Evolutionary conservation across 1,139 yeast species (phyloP).

Genomic region (Kluyveromyces sp.): DNA sequence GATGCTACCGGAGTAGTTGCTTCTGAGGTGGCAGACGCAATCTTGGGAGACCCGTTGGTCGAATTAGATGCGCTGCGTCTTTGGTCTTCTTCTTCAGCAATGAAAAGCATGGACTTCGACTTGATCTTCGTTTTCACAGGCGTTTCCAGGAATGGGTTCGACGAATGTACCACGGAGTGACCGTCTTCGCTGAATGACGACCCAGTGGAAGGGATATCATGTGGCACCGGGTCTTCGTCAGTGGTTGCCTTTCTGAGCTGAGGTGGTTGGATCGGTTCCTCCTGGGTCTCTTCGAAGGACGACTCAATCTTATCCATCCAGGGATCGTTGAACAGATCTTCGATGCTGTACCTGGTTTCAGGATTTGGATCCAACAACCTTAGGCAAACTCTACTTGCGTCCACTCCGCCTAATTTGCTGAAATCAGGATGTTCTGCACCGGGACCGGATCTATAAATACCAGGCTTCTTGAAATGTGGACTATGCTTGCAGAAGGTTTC

Average conservation of each 20-base stretch:
- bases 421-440: conserved; percentile 64
- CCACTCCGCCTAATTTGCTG: conserved; percentile 48
- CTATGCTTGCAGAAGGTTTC: conserved; percentile 43
- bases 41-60: conserved; percentile 1
- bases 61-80: conserved; percentile 3
- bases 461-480: conserved; percentile 46
- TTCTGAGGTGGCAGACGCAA: neutral
- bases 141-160: conserved; percentile 16
- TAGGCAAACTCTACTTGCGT: conserved; percentile 69
- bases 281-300: conserved; percentile 36
- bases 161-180: conserved; percentile 11
- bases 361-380: conserved; percentile 62
- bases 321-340: conserved; percentile 50
- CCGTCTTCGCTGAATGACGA: conserved; percentile 3
- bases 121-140: conserved; percentile 5
- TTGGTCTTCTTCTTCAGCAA: conserved; percentile 8
- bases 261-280: conserved; percentile 19
- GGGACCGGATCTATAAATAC: conserved; percentile 48
- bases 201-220: conserved; percentile 10
- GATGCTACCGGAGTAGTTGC: neutral
- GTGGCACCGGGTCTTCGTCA: conserved; percentile 10
- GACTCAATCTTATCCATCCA: conserved; percentile 58
- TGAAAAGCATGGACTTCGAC: conserved; percentile 10
- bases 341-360: conserved; percentile 46
- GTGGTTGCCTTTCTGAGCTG: conserved; percentile 20